These are phyloP conservation scores for Trypanosoma congolense DNA, from an alignment of 208 protist genomes.

Conservation along the genomic window DNA sequence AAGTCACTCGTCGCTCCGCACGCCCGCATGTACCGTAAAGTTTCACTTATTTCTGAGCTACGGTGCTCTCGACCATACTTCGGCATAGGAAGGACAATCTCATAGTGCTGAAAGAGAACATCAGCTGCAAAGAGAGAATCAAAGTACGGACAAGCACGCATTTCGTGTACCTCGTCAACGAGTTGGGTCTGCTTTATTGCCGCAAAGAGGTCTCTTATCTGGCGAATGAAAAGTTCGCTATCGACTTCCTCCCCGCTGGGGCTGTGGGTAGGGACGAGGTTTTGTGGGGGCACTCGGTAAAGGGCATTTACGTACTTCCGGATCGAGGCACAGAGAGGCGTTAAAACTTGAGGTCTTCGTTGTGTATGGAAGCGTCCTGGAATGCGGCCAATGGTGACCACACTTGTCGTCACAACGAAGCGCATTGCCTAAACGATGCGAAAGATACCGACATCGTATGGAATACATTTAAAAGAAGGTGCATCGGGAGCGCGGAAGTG, in stretches of 20 bases:
- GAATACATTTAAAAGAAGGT: too few species aligned
- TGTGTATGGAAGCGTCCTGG: conserved; percentile 1
- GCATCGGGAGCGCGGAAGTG: too few species aligned
- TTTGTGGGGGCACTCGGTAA: conserved; percentile 56
- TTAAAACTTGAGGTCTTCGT: conserved; percentile 7
- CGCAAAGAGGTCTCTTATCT: conserved; percentile 59
- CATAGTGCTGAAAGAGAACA: conserved; percentile 74
- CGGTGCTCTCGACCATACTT: conserved; percentile 78
- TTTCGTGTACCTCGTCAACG: conserved; percentile 73
- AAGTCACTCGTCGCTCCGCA: conserved; percentile 67
- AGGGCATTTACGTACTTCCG: conserved; percentile 75
- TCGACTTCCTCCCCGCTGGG: conserved; percentile 68
- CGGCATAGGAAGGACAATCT: conserved; percentile 82
- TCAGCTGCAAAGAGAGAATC: conserved; percentile 74
- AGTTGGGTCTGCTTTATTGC: conserved; percentile 64
- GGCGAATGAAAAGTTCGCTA: conserved; percentile 55
- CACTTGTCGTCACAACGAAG: conserved; percentile 5
- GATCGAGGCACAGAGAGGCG: conserved; percentile 2
- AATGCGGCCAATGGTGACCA: background rate
- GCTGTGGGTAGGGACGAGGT: conserved; percentile 71
- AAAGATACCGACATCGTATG: too few species aligned
- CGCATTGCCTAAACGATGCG: conserved; percentile 11
- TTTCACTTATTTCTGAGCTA: conserved; percentile 76
- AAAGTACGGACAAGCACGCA: conserved; percentile 80
- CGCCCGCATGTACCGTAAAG: conserved; percentile 81